phyloP scores from a whole-genome alignment of 1,284 basidiomycete genomes.

The Coriolopsis trogii region DNA sequence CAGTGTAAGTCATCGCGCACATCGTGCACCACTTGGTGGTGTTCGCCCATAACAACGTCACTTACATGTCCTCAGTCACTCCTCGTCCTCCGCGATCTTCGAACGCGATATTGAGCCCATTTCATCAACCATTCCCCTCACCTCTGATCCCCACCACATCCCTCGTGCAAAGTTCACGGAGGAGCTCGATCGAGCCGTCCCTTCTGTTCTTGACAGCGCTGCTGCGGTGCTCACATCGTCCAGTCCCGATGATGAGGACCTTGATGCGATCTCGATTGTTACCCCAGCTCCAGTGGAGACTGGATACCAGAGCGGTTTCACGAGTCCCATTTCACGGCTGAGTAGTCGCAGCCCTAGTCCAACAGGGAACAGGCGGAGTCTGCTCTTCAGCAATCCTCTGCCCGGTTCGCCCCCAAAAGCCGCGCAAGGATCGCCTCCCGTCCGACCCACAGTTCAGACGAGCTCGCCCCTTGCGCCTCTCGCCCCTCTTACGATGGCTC shows the following conservation, averaged over 20 bases:
- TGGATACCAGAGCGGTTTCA: constrained; percentile 54
- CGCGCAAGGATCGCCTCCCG: constrained; percentile 23
- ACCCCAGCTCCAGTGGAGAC: constrained; percentile 48
- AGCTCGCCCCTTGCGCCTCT: constrained; percentile 11
- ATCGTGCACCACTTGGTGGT: no score
- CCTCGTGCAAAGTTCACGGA: constrained; percentile 71
- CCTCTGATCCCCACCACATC: constrained; percentile 67
- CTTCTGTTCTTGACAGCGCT: constrained; percentile 75
- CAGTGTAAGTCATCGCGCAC: constrained; percentile 54
- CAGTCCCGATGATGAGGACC: constrained; percentile 40
- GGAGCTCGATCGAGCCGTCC: constrained; percentile 70
- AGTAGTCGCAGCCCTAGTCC: constrained; percentile 64
- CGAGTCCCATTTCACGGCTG: constrained; percentile 65
- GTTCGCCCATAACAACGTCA: no score
- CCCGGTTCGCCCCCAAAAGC: constrained; percentile 27
- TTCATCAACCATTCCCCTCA: constrained; percentile 45
- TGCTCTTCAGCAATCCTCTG: constrained; percentile 32
- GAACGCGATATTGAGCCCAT: constrained; percentile 81
- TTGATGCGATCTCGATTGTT: constrained; percentile 59
- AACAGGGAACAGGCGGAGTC: constrained; percentile 35
- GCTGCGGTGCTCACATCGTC: constrained; percentile 62
- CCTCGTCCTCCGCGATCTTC: constrained; percentile 79
- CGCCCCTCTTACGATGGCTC: background rate
- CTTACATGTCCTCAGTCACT: constrained; percentile 58
- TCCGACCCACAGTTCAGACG: constrained; percentile 29